Evolutionary conservation across 257 asterid species (phyloP).

Genomic region (Phtheirospermum japonicum): DNA sequence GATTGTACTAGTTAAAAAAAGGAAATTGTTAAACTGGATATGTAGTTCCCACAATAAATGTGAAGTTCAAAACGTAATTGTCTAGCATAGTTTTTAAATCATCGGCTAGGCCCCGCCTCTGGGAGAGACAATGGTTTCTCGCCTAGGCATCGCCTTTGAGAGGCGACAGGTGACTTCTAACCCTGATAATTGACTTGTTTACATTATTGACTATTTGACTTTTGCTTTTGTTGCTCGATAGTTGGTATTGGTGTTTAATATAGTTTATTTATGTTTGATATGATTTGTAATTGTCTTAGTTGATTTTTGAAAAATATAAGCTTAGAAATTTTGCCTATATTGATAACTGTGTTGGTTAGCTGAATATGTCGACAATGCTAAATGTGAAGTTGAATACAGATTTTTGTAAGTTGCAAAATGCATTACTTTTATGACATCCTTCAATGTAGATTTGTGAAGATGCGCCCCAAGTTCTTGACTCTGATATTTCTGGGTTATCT

Average conservation of each 20-base stretch:
- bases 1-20: neutral
- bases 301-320: neutral
- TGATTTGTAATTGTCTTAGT: neutral
- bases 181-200: neutral
- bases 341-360: neutral
- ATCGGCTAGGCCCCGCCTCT: neutral
- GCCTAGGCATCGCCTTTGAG: neutral
- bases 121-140: neutral
- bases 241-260: neutral
- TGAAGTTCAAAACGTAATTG: no score
- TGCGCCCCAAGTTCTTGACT: constrained; percentile 77
- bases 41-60: neutral
- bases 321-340: no score
- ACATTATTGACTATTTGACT: neutral
- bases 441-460: constrained; percentile 72
- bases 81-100: neutral
- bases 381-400: constrained; percentile 2
- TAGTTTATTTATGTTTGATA: neutral
- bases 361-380: neutral
- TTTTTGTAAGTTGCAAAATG: neutral
- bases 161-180: neutral
- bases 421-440: neutral
- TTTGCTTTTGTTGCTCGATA: neutral
- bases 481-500: constrained; percentile 74
- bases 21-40: neutral